Conservation (phyloP, 345 rosid species). For the Diplotaxis tenuifolia region DNA sequence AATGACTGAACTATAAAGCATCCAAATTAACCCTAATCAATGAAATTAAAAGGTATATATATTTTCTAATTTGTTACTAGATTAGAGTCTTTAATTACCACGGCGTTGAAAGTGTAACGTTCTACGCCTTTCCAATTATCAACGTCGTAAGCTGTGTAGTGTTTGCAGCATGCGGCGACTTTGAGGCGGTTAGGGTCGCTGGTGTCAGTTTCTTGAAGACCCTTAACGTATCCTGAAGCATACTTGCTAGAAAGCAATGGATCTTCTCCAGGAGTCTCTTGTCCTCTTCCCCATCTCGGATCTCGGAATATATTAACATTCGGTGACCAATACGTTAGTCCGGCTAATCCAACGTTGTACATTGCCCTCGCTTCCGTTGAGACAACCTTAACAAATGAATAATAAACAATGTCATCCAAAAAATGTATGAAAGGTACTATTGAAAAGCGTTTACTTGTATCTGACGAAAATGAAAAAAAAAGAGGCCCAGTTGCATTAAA, state of each 20-base stretch:
- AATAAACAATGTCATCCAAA: background rate
- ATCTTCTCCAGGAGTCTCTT: constrained; percentile 97
- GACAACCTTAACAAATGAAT: constrained; percentile 51
- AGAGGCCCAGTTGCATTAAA: constrained; percentile 18
- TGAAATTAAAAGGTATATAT: too few species aligned
- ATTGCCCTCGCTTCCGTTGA: constrained; percentile 97
- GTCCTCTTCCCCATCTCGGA: constrained; percentile 97
- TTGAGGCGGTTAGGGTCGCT: constrained; percentile 55
- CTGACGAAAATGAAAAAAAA: constrained; percentile 14
- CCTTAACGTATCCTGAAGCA: constrained; percentile 63
- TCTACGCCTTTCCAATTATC: constrained; percentile 88
- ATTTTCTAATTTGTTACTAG: too few species aligned
- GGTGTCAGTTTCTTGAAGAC: constrained; percentile 67
- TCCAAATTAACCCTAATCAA: background rate
- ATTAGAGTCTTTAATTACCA: constrained; percentile 44
- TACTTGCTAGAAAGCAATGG: constrained; percentile 79
- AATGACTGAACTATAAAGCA: background rate
- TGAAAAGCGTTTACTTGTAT: constrained; percentile 27
- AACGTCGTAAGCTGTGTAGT: constrained; percentile 87
- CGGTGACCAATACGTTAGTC: constrained; percentile 92
- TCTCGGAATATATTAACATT: constrained; percentile 86
- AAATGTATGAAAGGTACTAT: background rate
- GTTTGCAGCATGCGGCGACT: constrained; percentile 96
- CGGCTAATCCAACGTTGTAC: constrained; percentile 91
- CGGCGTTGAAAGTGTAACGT: constrained; percentile 73